These are phyloP conservation scores for Collybia sp. DNA, from an alignment of 768 basidiomycete genomes.

Conservation along the genomic window DNA sequence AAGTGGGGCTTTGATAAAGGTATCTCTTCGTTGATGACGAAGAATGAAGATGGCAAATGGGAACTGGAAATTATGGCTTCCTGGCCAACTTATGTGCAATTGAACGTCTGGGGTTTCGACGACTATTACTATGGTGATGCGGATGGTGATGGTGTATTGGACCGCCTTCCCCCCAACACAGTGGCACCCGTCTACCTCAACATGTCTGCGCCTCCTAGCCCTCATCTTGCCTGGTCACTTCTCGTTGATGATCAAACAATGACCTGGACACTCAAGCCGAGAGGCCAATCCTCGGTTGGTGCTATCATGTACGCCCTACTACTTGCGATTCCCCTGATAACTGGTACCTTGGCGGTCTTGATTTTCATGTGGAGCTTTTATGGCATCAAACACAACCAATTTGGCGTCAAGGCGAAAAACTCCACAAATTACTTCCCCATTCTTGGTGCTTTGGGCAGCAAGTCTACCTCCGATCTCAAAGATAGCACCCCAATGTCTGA, in stretches of 20 bases:
- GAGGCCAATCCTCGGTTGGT: slow-evolving; percentile 75
- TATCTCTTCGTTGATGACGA: slow-evolving; percentile 63
- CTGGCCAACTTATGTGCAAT: slow-evolving; percentile 88
- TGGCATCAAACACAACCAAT: slow-evolving; percentile 91
- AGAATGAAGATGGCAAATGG: slow-evolving; percentile 65
- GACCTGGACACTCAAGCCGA: slow-evolving; percentile 75
- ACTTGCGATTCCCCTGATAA: slow-evolving; percentile 77
- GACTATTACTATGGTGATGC: slow-evolving; percentile 91
- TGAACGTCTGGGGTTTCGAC: slow-evolving; percentile 89
- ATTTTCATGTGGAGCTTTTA: slow-evolving; percentile 97
- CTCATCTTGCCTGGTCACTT: slow-evolving; percentile 86
- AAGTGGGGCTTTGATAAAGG: slow-evolving; percentile 90
- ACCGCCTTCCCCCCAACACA: slow-evolving; percentile 87
- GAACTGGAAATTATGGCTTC: slow-evolving; percentile 84
- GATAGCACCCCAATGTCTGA: slow-evolving; percentile 60
- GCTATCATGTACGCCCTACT: slow-evolving; percentile 87
- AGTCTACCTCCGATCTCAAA: slow-evolving; percentile 69
- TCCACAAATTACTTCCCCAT: slow-evolving; percentile 87
- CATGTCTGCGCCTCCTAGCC: slow-evolving; percentile 85
- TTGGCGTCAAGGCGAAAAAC: slow-evolving; percentile 73
- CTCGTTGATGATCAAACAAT: slow-evolving; percentile 73
- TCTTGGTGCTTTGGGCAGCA: slow-evolving; percentile 58
- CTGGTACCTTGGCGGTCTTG: slow-evolving; percentile 75
- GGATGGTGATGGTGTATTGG: slow-evolving; percentile 83
- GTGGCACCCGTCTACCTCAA: slow-evolving; percentile 85